A percentile compares a stretch with the other conserved stretches of the same genome.
These are phyloP conservation scores for Camellia granthamiana DNA, from an alignment of 148 eudicot species.

Conservation along the genomic window DNA sequence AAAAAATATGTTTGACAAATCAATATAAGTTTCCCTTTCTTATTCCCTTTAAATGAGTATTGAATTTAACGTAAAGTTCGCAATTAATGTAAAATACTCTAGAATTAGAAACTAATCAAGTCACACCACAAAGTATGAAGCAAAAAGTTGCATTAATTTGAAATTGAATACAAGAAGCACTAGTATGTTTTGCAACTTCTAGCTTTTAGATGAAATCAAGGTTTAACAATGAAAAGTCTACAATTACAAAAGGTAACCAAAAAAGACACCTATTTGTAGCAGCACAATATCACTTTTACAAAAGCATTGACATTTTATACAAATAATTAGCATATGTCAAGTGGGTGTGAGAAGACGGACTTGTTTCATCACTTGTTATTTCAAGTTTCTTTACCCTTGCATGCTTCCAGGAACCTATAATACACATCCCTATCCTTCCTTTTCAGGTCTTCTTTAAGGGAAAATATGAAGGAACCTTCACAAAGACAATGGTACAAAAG, in stretches of 20 bases:
- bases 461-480: slow-evolving; percentile 12
- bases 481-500: neutral
- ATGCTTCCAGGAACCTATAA: neutral
- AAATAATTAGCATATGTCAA: neutral
- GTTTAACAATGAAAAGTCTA: neutral
- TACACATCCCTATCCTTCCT: slow-evolving; percentile 1
- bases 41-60: neutral
- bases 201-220: neutral
- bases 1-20: no score
- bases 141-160: neutral
- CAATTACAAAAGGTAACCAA: neutral
- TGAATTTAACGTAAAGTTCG: neutral
- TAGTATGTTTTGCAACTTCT: neutral
- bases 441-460: neutral
- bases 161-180: neutral
- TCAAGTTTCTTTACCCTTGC: slow-evolving; percentile 13
- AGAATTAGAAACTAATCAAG: neutral
- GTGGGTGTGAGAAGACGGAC: neutral
- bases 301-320: slow-evolving; percentile 3
- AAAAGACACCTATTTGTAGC: neutral
- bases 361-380: neutral
- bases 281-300: neutral
- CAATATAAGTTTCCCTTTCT: no score
- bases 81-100: neutral
- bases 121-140: neutral